Conservation (phyloP, 768 basidiomycete genomes). For the Mrakia hoshinonis region DNA sequence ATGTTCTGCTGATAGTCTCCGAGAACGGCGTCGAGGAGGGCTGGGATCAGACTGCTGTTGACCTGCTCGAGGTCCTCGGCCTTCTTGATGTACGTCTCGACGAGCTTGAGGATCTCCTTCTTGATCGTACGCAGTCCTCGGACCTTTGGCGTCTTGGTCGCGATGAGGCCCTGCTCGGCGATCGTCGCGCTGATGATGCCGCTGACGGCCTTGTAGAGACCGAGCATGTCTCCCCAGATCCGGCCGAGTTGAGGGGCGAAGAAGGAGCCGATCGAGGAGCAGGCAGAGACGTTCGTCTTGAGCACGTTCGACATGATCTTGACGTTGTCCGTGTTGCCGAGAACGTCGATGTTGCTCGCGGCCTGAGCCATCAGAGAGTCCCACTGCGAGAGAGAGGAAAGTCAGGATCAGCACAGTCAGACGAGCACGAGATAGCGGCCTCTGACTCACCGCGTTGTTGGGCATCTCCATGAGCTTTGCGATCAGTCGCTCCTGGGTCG, state of each 20-base stretch:
- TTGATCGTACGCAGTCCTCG: constrained; percentile 90
- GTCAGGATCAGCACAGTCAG: not conserved
- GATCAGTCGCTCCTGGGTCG: constrained; percentile 90
- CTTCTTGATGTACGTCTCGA: constrained; percentile 96
- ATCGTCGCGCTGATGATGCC: constrained; percentile 91
- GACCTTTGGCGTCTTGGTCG: constrained; percentile 94
- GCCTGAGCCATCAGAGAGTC: constrained; percentile 95
- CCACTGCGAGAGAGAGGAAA: constrained; percentile 54
- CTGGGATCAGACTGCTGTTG: constrained; percentile 85
- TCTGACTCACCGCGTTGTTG: constrained; percentile 72
- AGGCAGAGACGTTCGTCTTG: constrained; percentile 97
- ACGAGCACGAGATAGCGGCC: not conserved
- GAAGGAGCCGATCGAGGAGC: constrained; percentile 91
- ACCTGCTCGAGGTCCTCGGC: constrained; percentile 93
- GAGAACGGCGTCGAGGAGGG: constrained; percentile 90
- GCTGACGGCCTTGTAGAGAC: constrained; percentile 92
- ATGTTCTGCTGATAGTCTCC: constrained; percentile 94
- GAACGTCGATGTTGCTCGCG: constrained; percentile 79
- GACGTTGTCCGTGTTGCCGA: constrained; percentile 83
- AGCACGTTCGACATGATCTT: constrained; percentile 93
- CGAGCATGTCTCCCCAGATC: constrained; percentile 95
- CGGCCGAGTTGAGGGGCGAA: constrained; percentile 94
- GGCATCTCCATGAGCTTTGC: constrained; percentile 93
- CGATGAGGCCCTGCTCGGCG: constrained; percentile 74
- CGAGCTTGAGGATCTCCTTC: constrained; percentile 92